These are phyloP conservation scores for Daldinia vernicosa DNA, from an alignment of 495 filamentous ascomycete genomes.

Conservation along the genomic window DNA sequence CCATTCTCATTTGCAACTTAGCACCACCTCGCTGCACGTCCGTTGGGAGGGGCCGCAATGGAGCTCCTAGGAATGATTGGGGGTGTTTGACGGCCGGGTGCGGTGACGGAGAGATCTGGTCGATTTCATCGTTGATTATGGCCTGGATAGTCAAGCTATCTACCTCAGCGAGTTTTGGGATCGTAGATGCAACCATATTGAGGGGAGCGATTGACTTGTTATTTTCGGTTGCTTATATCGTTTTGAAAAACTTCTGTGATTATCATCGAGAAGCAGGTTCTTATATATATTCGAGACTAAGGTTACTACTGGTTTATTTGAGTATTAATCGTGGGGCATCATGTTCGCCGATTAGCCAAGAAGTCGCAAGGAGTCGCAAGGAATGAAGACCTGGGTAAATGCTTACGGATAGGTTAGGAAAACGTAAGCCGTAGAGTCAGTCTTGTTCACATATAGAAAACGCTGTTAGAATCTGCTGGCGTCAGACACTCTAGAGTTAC, in stretches of 20 bases:
- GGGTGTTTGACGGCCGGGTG: constrained; percentile 59
- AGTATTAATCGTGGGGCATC: background rate
- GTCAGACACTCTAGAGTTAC: constrained; percentile 1
- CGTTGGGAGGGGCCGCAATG: constrained; percentile 39
- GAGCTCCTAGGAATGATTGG: constrained; percentile 54
- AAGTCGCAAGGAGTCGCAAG: background rate
- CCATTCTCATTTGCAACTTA: constrained; percentile 60
- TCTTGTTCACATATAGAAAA: background rate
- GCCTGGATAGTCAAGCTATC: constrained; percentile 35
- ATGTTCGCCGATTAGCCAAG: constrained; percentile 25
- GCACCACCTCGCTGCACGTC: constrained; percentile 51
- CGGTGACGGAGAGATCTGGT: constrained; percentile 62
- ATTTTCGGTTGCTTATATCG: background rate
- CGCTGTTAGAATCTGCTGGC: background rate
- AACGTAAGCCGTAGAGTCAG: background rate
- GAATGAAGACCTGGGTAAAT: background rate
- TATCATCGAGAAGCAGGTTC: background rate
- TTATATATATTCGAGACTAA: constrained; percentile 8
- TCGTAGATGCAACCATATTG: background rate
- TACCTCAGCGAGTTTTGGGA: constrained; percentile 24
- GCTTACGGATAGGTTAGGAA: background rate
- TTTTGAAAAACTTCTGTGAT: background rate
- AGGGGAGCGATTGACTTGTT: background rate
- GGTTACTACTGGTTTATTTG: background rate
- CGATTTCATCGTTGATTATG: constrained; percentile 59